Evolutionary conservation across 2,329 filamentous ascomycete genomes (phyloP).

Genomic region (Fusarium nygamai): DNA sequence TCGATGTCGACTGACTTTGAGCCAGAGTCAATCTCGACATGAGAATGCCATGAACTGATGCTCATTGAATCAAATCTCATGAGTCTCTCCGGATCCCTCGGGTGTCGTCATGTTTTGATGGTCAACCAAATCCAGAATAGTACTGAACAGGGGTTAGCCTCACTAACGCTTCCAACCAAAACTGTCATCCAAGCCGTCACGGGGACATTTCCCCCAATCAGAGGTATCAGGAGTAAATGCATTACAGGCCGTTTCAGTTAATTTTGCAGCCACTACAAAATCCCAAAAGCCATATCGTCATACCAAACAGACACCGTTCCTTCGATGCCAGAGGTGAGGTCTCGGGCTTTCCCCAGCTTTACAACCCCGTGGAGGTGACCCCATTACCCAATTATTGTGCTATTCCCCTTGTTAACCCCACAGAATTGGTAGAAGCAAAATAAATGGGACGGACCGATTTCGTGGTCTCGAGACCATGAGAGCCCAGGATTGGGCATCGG

Average conservation of each 20-base stretch:
- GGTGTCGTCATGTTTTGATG: constrained; percentile 19
- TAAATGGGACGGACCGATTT: constrained; percentile 41
- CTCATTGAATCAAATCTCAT: background rate
- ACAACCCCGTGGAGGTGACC: constrained; percentile 15
- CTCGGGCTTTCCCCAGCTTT: constrained; percentile 26
- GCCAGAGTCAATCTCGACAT: background rate
- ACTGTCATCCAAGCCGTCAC: background rate
- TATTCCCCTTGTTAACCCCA: constrained; percentile 6
- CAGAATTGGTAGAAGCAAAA: constrained; percentile 5
- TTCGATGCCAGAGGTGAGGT: background rate
- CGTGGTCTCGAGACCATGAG: constrained; percentile 26
- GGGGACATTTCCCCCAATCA: constrained; percentile 4
- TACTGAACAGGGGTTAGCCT: background rate
- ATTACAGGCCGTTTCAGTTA: background rate
- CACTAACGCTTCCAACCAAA: background rate
- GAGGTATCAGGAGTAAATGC: background rate
- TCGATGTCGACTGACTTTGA: background rate
- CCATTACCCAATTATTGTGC: background rate
- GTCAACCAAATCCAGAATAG: background rate
- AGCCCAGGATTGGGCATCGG: background rate
- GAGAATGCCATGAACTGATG: background rate
- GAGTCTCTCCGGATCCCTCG: constrained; percentile 18
- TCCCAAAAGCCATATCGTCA: background rate
- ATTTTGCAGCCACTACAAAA: background rate
- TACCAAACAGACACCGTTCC: background rate